A percentile compares a stretch with the other conserved stretches of the same genome.
phyloP scores from a whole-genome alignment of 805 yeast species.

The Saccharomyces paradoxus region DNA sequence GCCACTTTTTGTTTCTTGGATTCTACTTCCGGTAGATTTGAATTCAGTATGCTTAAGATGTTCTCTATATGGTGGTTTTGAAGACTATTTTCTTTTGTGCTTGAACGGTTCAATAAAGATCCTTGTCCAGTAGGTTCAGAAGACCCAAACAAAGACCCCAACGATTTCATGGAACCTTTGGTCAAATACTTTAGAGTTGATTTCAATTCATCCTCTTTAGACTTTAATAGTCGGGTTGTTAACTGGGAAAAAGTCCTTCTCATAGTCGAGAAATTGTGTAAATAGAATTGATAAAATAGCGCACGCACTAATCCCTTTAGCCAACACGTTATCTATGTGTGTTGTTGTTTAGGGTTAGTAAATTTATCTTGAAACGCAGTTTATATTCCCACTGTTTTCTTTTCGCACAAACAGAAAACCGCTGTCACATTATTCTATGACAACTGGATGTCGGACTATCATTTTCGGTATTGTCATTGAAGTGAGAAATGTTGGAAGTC shows the following conservation, averaged over 20 bases:
- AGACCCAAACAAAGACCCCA: constrained; percentile 5
- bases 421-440: background rate
- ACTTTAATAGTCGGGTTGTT: constrained; percentile 13
- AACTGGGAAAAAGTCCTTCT: constrained; percentile 17
- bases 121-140: constrained; percentile 3
- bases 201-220: constrained; percentile 18
- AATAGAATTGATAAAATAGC: background rate
- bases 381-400: background rate
- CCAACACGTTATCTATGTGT: background rate
- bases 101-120: constrained; percentile 1
- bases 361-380: background rate
- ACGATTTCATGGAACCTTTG: constrained; percentile 6
- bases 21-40: constrained; percentile 22
- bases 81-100: constrained; percentile 6
- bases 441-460: background rate
- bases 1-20: constrained; percentile 16
- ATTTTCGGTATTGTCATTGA: background rate
- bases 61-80: constrained; percentile 18
- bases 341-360: background rate
- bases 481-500: background rate
- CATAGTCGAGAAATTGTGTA: constrained; percentile 1
- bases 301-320: background rate
- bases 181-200: constrained; percentile 22
- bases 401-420: background rate
- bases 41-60: constrained; percentile 21